A percentile compares a stretch with the other conserved stretches of the same genome.
phyloP scores from a whole-genome alignment of 1,284 basidiomycete genomes.

The Ustilago cynodontis region DNA sequence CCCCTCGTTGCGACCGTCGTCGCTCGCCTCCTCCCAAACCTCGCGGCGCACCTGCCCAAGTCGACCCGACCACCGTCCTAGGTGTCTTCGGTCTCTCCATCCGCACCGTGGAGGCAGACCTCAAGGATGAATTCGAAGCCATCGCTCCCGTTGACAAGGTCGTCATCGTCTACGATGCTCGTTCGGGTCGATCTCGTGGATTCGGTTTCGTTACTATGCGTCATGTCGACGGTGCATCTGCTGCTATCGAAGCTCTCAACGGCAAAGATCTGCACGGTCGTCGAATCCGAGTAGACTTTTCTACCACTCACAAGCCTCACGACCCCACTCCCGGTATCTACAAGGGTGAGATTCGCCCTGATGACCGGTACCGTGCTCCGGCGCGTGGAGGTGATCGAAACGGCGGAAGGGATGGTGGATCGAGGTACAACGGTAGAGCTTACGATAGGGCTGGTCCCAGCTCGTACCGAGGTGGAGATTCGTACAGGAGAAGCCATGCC shows the following conservation, averaged over 20 bases:
- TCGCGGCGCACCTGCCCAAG: constrained; percentile 64
- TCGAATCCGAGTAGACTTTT: constrained; percentile 95
- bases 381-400: constrained; percentile 5
- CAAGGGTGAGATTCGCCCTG: constrained; percentile 66
- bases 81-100: constrained; percentile 97
- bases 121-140: constrained; percentile 91
- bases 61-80: constrained; percentile 87
- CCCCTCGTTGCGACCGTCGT: constrained; percentile 38
- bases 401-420: constrained; percentile 18
- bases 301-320: constrained; percentile 91
- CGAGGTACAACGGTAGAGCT: constrained; percentile 38
- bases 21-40: constrained; percentile 48
- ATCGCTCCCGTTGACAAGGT: constrained; percentile 89
- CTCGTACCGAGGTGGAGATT: constrained; percentile 40
- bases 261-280: constrained; percentile 96
- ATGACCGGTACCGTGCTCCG: constrained; percentile 52
- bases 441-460: constrained; percentile 30
- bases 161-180: constrained; percentile 97
- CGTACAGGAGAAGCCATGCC: constrained; percentile 36
- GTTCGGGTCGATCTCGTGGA: constrained; percentile 95
- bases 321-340: constrained; percentile 97
- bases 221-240: constrained; percentile 83
- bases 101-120: constrained; percentile 89
- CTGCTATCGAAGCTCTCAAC: constrained; percentile 90
- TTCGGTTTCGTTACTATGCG: constrained; percentile 98